Evolutionary conservation across 2,329 filamentous ascomycete species (phyloP), one percentile per base, ranked within the genome.

Genomic region (Ascomycota sp.): DNA sequence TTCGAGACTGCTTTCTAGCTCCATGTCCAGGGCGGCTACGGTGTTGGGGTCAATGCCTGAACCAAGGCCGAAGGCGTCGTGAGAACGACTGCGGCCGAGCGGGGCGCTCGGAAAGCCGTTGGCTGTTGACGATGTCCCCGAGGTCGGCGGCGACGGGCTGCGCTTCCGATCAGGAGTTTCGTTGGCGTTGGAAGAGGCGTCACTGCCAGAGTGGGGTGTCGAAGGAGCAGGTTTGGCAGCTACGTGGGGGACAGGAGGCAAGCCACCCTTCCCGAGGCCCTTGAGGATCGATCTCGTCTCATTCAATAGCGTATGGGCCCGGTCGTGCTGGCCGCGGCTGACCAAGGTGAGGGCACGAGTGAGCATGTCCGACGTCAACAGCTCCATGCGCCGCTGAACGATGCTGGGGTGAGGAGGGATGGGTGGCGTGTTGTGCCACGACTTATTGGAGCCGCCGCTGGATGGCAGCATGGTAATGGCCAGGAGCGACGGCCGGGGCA

Each of bases 311-410:
- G 92, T 91, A 44, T 92, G 79, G 0, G 84, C 89, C 27, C 84
- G 77, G 47, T 98, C 89, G 50, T 93, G 81, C 55, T 95, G 86
- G 27, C 81, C 82, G 28, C 83, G 72, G 38, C 81, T 81, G 13
- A 95, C 84, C 13, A 98, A 67, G 0, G 83, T 92, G 39, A 98
- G 60, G 10, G 89, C 84, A 37, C 89, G 68, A 7, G 82, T 92
- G 40, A 98, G 68, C 89, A 98, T 98, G 51, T 98, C 89, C 2
- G 86, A 95, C 2, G 89, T 95, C 35, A 98, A 67, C 25, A 98
- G 64, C 55, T 98, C 89, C 89, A 98, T 98, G 31, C 89, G 77
- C 29, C 89, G 72, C 56, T 98, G 89, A 6, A 98, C 86, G 38
- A 98, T 83, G 40, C 76, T 81, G 5, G 89, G 84, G 49, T 95